Base-by-base conservation (phyloP, 148 eudicot genomes). In the Camellia japonica region DNA sequence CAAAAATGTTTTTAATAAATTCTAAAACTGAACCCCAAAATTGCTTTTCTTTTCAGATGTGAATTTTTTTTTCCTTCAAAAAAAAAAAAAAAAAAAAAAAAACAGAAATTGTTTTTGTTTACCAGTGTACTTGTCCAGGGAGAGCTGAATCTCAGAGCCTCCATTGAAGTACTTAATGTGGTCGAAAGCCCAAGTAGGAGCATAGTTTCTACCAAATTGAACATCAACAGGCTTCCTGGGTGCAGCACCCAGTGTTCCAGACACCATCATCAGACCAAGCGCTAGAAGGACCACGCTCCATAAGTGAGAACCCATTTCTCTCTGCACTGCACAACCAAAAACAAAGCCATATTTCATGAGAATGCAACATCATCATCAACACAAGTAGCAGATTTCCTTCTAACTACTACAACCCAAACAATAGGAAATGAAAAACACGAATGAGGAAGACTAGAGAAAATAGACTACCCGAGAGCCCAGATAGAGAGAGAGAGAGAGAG, bases 151-250 rank as follows among this genome's bases (percentile, higher is more conserved):
- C 83, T 89, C 86, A 52, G 86, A 77, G 61, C 94, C 97, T 11
- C 93, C 94, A 83, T 92, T 86, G 79, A 72, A 71, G 82, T 91
- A 91, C 87, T 92, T 92, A 77, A 92, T 92, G 80, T 92, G 97
- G 56, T 92, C 97, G 80, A 90, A 89, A 42, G 97, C 97, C 97
- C 94, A 92, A 0, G 97, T 90, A 3, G 97, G 97, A 19, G 77
- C 81, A 62, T 89, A 92, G 86, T 92, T 92, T 46, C 94, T 86
- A 0, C 90, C 93, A 67, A 92, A 92, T 5, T 91, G 87, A 18
- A 92, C 97, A 82, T 89, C 89, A 16, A 89, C 73, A 0, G 97
- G 80, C 77, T 81, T 85, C 79, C 67, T 87, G 3, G 89, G 92
- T 0, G 85, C 63, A 12, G 90, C 91, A 7, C 73, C 88, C 73